These are phyloP conservation scores for Phytopythium cucurbitacearum DNA, from an alignment of 352 stramenopile genomes.

Conservation along the genomic window DNA sequence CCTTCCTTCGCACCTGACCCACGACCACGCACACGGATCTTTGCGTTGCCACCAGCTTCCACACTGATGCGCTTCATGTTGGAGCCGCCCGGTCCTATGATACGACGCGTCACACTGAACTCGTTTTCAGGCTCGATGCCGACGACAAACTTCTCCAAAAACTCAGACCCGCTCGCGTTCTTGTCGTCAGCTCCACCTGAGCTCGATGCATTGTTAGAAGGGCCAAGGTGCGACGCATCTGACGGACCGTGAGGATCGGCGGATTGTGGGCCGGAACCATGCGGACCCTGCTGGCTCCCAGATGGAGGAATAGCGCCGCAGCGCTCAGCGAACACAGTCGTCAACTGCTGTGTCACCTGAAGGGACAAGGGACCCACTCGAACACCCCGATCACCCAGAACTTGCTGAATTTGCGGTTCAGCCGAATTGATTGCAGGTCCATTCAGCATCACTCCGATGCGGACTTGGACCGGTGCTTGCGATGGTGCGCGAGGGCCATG, in stretches of 20 bases:
- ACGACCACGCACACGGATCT: constrained; percentile 80
- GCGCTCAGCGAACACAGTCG: constrained; percentile 69
- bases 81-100: constrained; percentile 73
- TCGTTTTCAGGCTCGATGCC: constrained; percentile 86
- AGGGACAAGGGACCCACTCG: constrained; percentile 58
- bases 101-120: constrained; percentile 79
- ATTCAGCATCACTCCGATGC: constrained; percentile 66
- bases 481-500: constrained; percentile 49
- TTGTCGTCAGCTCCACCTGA: constrained; percentile 9
- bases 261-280: constrained; percentile 7
- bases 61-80: constrained; percentile 88
- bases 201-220: constrained; percentile 4
- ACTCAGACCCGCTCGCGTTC: constrained; percentile 23
- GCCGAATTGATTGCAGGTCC: constrained; percentile 63
- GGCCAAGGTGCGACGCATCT: not conserved
- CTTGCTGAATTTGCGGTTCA: constrained; percentile 68
- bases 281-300: constrained; percentile 25
- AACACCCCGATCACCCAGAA: constrained; percentile 57
- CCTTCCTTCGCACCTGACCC: constrained; percentile 79
- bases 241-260: not conserved
- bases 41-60: constrained; percentile 73
- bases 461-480: constrained; percentile 68
- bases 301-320: constrained; percentile 41
- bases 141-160: constrained; percentile 75
- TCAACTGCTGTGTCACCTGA: constrained; percentile 60